Evolutionary conservation across 352 stramenopile species (phyloP).

Genomic region (Pythium guiyangense): DNA sequence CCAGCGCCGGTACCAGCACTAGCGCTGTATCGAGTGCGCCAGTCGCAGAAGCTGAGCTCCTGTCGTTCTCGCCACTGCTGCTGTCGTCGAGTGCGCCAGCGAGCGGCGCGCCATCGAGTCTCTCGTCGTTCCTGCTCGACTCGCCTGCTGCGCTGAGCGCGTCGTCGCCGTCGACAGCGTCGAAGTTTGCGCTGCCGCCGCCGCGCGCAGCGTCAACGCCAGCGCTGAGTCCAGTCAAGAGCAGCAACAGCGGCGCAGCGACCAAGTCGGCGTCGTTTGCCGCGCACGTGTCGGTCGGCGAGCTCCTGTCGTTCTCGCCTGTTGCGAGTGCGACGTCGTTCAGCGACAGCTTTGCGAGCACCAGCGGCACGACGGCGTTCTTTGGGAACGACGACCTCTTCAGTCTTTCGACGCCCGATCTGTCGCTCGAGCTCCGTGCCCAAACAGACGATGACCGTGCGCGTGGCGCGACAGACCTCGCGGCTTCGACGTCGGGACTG

Average conservation of each 20-base stretch:
- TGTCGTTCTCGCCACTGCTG: slow-evolving; percentile 20
- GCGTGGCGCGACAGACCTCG: slow-evolving; percentile 2
- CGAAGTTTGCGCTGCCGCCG: slow-evolving; percentile 11
- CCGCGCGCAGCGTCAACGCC: slow-evolving; percentile 17
- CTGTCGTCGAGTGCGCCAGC: background rate
- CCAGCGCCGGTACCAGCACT: too few species aligned
- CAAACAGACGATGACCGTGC: too few species aligned
- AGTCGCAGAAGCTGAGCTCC: slow-evolving; percentile 7
- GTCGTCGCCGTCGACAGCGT: slow-evolving; percentile 8
- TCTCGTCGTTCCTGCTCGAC: slow-evolving; percentile 9
- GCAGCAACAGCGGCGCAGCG: background rate
- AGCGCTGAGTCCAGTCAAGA: background rate
- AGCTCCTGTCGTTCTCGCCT: slow-evolving; percentile 65
- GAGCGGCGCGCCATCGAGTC: slow-evolving; percentile 1
- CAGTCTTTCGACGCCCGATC: slow-evolving; percentile 13
- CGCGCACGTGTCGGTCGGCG: slow-evolving; percentile 15
- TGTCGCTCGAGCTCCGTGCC: slow-evolving; percentile 5
- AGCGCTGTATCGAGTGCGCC: slow-evolving; percentile 4
- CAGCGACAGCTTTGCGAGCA: slow-evolving; percentile 24
- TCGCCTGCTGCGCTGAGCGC: background rate
- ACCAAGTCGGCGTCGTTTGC: slow-evolving; percentile 14
- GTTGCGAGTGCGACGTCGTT: slow-evolving; percentile 22
- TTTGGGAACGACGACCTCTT: slow-evolving; percentile 34
- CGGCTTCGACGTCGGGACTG: background rate
- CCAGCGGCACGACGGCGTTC: slow-evolving; percentile 10